These are phyloP conservation scores for Tetrahymena malaccensis DNA, from an alignment of 73 alveolate genomes.

Conservation along the genomic window DNA sequence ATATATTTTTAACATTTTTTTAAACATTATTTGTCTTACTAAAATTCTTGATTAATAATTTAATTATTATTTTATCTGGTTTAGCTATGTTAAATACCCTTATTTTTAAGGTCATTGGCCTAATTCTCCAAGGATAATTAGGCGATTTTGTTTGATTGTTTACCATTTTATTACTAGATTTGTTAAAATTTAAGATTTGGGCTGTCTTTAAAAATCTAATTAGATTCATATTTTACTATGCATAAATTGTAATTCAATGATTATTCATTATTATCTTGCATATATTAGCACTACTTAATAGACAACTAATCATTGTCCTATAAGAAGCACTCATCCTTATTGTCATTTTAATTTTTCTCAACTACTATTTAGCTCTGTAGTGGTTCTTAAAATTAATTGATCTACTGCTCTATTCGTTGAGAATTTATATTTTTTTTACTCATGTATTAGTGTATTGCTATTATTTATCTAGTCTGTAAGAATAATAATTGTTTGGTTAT, in stretches of 20 bases:
- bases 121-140: not conserved
- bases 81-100: not conserved
- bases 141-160: not conserved
- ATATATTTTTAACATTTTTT: too few species aligned
- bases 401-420: not conserved
- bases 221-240: not conserved
- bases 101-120: too few species aligned
- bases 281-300: not conserved
- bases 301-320: not conserved
- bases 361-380: not conserved
- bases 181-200: not conserved
- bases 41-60: too few species aligned
- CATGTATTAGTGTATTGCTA: not conserved
- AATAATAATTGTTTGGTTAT: not conserved
- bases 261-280: not conserved
- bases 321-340: not conserved
- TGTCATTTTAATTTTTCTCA: too few species aligned
- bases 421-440: not conserved
- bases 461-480: not conserved
- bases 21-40: too few species aligned
- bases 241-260: not conserved
- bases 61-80: too few species aligned
- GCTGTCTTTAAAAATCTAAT: not conserved
- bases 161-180: not conserved
- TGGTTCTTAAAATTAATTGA: not conserved